Evolutionary conservation across 2,329 filamentous ascomycete genomes (phyloP).

Genomic region (Dothideomycetes sp.): DNA sequence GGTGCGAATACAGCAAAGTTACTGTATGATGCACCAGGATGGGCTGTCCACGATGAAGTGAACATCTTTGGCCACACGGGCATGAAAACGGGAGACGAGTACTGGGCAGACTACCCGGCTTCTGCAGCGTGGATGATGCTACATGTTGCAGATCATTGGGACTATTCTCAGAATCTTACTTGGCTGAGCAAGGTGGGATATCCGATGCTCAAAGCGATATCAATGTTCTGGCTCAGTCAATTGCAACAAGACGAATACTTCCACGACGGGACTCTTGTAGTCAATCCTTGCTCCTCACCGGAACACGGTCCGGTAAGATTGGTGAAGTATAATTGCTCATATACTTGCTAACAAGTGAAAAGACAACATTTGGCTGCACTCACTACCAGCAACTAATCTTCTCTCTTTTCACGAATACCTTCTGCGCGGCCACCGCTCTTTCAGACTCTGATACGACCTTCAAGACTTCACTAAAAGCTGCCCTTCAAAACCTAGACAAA

Average conservation of each 20-base stretch:
- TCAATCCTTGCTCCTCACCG: constrained; percentile 48
- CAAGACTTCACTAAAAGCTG: constrained; percentile 25
- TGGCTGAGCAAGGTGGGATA: constrained; percentile 40
- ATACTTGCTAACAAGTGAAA: too few relatives aligned
- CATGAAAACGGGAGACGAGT: constrained; percentile 32
- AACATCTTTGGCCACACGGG: constrained; percentile 49
- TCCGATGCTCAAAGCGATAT: constrained; percentile 41
- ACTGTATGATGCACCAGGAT: constrained; percentile 44
- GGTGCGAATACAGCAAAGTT: constrained; percentile 42
- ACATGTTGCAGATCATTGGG: constrained; percentile 47
- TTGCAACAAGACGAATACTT: constrained; percentile 40
- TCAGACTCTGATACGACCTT: constrained; percentile 23
- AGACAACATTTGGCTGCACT: constrained; percentile 39
- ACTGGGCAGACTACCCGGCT: constrained; percentile 34
- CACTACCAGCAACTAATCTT: constrained; percentile 43
- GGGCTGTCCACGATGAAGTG: constrained; percentile 46
- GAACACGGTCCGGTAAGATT: constrained; percentile 37
- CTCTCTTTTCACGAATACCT: constrained; percentile 24
- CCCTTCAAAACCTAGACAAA: constrained; percentile 38
- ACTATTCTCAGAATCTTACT: constrained; percentile 36
- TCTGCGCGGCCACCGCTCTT: constrained; percentile 14
- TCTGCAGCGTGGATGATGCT: constrained; percentile 50
- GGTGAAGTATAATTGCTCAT: too few relatives aligned
- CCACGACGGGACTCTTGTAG: constrained; percentile 42
- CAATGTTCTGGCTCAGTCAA: constrained; percentile 46